A percentile compares a stretch with the other conserved stretches of the same genome.
Evolutionary conservation across 2,329 filamentous ascomycete species (phyloP).

Genomic region (Cercospora zeae-maydis): DNA sequence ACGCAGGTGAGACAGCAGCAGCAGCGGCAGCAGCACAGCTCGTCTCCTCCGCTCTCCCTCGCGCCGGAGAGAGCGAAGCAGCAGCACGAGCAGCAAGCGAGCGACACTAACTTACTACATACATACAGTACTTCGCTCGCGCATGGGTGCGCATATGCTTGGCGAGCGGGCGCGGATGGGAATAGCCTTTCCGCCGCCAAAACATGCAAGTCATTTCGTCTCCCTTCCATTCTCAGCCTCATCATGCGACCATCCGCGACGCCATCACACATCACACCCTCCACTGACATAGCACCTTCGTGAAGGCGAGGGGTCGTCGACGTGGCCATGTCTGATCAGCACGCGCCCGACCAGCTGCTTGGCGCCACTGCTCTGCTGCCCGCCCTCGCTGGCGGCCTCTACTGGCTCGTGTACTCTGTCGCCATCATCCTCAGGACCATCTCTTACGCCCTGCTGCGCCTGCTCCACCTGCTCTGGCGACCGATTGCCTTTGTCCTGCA

Average conservation of each 20-base stretch:
- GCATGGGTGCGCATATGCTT: background rate
- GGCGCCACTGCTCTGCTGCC: background rate
- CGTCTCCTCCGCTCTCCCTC: background rate
- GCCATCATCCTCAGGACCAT: conserved; percentile 40
- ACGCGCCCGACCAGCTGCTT: background rate
- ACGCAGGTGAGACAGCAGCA: background rate
- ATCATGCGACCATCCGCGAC: background rate
- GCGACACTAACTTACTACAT: too few relatives aligned
- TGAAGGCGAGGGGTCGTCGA: background rate
- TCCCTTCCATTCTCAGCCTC: conserved; percentile 1
- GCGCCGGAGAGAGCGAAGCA: background rate
- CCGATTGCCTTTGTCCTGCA: conserved; percentile 49
- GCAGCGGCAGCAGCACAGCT: background rate
- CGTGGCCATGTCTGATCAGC: background rate
- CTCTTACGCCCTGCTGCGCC: conserved; percentile 38
- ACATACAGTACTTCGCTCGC: too few relatives aligned
- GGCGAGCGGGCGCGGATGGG: background rate
- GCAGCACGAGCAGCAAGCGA: background rate
- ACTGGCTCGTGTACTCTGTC: conserved; percentile 34
- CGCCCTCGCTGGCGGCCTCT: conserved; percentile 22
- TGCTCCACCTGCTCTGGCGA: conserved; percentile 48
- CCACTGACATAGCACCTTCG: background rate
- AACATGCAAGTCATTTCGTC: background rate
- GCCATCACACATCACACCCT: background rate
- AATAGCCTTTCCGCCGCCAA: background rate